A percentile compares a stretch with the other conserved stretches of the same genome.
phyloP scores from a whole-genome alignment of 192 early-diverging fungal species.

The Umbelopsis ramanniana region DNA sequence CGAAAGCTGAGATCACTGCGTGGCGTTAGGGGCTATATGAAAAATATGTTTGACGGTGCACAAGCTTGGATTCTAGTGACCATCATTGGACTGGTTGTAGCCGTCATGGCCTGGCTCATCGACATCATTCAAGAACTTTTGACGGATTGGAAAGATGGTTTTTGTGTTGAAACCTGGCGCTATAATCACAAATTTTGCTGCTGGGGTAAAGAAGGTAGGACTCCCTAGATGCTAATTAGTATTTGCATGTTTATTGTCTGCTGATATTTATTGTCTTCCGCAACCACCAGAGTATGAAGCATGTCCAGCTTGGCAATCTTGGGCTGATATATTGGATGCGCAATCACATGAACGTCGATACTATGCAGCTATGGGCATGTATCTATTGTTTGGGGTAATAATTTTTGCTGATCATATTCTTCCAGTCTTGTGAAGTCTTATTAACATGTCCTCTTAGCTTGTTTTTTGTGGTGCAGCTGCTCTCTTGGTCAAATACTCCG shows the following conservation, averaged over 20 bases:
- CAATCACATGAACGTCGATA: constrained; percentile 20
- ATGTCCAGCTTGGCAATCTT: constrained; percentile 60
- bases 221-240: not conserved
- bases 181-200: constrained; percentile 84
- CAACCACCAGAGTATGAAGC: constrained; percentile 30
- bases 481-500: constrained; percentile 62
- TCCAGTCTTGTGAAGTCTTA: not conserved
- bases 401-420: not conserved
- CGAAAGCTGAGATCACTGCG: constrained; percentile 55
- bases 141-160: constrained; percentile 82
- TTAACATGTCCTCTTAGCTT: not conserved
- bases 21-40: constrained; percentile 64
- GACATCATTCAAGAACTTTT: constrained; percentile 82
- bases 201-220: constrained; percentile 60
- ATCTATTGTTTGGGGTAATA: constrained; percentile 47
- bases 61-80: constrained; percentile 89
- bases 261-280: not conserved
- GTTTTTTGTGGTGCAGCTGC: constrained; percentile 48
- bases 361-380: constrained; percentile 42
- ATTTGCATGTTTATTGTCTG: not conserved
- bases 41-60: constrained; percentile 70
- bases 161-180: constrained; percentile 77
- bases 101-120: constrained; percentile 72
- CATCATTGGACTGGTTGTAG: constrained; percentile 61
- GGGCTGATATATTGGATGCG: constrained; percentile 48